phyloP scores from a whole-genome alignment of 805 yeast genomes.

The Tetrapisispora pingtungensis region DNA sequence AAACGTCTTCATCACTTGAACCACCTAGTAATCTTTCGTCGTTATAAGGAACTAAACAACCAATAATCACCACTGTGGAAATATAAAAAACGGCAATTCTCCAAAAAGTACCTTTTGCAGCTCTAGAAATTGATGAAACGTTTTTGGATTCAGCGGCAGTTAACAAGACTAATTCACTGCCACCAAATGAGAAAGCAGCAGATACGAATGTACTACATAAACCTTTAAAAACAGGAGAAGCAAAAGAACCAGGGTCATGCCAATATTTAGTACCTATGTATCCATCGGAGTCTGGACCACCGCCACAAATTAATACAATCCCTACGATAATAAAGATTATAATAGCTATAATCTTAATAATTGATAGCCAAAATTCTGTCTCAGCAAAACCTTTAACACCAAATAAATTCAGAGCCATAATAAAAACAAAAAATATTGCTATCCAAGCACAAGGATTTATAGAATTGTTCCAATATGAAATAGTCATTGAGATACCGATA shows the following conservation, averaged over 20 bases:
- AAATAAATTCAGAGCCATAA: constrained; percentile 38
- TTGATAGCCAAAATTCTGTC: constrained; percentile 39
- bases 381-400: constrained; percentile 49
- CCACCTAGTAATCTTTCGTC: constrained; percentile 36
- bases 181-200: constrained; percentile 67
- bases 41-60: constrained; percentile 64
- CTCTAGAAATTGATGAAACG: constrained; percentile 50
- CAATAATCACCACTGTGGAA: constrained; percentile 42
- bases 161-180: constrained; percentile 57
- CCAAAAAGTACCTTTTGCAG: constrained; percentile 47
- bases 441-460: constrained; percentile 23
- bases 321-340: constrained; percentile 43
- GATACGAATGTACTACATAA: constrained; percentile 53
- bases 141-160: constrained; percentile 59
- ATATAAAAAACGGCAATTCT: constrained; percentile 52
- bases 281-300: constrained; percentile 39
- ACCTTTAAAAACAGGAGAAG: constrained; percentile 46
- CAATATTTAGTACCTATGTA: constrained; percentile 37
- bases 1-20: constrained; percentile 36
- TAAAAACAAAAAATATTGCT: constrained; percentile 24
- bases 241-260: constrained; percentile 46
- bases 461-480: constrained; percentile 34
- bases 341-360: constrained; percentile 36
- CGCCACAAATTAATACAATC: constrained; percentile 32
- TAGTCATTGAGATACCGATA: constrained; percentile 45